Percentiles rank a stretch among this genome's conserved stretches.
Evolutionary conservation across 78 protist species (phyloP).

Genomic region (Cavenderia fasciculata): DNA sequence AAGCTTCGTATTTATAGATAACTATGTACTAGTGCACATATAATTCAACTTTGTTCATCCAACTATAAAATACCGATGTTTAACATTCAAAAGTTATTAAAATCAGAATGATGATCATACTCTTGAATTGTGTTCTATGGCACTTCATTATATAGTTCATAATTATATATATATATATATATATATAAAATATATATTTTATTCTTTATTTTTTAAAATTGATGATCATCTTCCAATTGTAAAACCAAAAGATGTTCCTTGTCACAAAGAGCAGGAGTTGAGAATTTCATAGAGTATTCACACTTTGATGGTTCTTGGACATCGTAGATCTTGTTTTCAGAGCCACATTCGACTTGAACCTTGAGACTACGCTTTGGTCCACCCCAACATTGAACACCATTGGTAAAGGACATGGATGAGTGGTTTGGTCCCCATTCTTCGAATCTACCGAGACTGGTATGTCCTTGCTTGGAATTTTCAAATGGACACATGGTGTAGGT

Average conservation of each 20-base stretch:
- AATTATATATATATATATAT: too few species aligned
- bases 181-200: too few species aligned
- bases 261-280: slow-evolving; percentile 84
- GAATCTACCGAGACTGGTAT: slow-evolving; percentile 74
- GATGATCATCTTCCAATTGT: slow-evolving; percentile 37
- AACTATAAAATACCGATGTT: too few species aligned
- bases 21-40: too few species aligned
- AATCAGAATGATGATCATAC: too few species aligned
- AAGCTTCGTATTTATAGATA: too few species aligned
- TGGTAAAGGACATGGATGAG: slow-evolving; percentile 38
- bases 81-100: too few species aligned
- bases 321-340: slow-evolving; percentile 44
- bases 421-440: slow-evolving; percentile 45
- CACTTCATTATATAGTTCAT: too few species aligned
- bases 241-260: slow-evolving; percentile 44
- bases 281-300: slow-evolving; percentile 73
- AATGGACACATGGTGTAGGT: slow-evolving; percentile 78
- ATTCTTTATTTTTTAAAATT: too few species aligned
- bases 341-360: slow-evolving; percentile 77
- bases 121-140: too few species aligned
- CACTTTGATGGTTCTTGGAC: slow-evolving; percentile 88
- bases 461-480: slow-evolving; percentile 73
- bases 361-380: slow-evolving; percentile 84
- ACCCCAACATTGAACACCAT: slow-evolving; percentile 86
- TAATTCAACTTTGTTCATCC: too few species aligned